Evolutionary conservation across 805 yeast genomes (phyloP).

Genomic region (Barnettozyma salicaria): DNA sequence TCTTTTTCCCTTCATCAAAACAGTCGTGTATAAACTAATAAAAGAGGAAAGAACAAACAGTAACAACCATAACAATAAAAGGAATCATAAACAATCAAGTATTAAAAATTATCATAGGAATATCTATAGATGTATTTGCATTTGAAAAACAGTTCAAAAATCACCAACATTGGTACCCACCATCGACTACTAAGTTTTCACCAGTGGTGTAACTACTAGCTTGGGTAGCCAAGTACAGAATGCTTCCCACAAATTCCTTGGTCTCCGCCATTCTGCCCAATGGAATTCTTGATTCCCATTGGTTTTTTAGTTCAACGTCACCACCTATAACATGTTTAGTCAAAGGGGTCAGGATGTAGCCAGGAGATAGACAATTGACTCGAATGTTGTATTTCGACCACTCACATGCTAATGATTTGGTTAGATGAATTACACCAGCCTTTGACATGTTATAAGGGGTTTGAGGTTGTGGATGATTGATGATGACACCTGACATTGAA

Average conservation of each 20-base stretch:
- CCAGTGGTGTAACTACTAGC: slow-evolving; percentile 83
- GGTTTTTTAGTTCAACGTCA: slow-evolving; percentile 52
- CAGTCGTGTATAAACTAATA: too few relatives aligned
- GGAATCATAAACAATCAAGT: neutral
- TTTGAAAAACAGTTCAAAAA: neutral
- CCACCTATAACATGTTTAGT: slow-evolving; percentile 64
- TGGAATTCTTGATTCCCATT: slow-evolving; percentile 70
- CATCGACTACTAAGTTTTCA: slow-evolving; percentile 76
- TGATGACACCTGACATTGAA: slow-evolving; percentile 76
- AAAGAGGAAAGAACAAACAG: too few relatives aligned
- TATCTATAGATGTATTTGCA: too few relatives aligned
- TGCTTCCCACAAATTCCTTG: slow-evolving; percentile 71
- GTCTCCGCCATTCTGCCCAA: slow-evolving; percentile 83
- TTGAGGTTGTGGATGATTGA: slow-evolving; percentile 76
- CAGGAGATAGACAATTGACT: slow-evolving; percentile 75
- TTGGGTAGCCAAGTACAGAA: slow-evolving; percentile 65
- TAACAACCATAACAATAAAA: too few relatives aligned
- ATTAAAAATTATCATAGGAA: too few relatives aligned
- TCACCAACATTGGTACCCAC: slow-evolving; percentile 82
- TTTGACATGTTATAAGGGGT: slow-evolving; percentile 79
- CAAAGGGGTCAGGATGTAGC: slow-evolving; percentile 74
- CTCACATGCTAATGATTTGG: slow-evolving; percentile 68
- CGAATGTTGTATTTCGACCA: slow-evolving; percentile 76
- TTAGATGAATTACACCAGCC: slow-evolving; percentile 82
- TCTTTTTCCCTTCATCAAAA: neutral